phyloP scores from a whole-genome alignment of 2,329 filamentous ascomycete species.

The Penicillium oxalicum region DNA sequence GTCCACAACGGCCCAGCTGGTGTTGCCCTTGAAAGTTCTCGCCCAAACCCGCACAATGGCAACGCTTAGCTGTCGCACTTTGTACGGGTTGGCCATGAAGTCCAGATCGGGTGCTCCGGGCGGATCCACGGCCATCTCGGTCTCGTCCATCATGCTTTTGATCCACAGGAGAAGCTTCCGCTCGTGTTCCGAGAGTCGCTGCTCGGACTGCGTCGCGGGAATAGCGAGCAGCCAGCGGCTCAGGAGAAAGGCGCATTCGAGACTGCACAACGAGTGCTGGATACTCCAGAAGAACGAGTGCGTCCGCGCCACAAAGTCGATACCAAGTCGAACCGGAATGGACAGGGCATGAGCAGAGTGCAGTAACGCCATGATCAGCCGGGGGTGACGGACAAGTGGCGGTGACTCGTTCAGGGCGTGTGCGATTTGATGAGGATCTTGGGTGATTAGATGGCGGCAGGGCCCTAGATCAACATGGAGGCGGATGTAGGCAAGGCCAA shows the following conservation, averaged over 20 bases:
- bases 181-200: constrained; percentile 43
- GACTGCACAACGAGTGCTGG: constrained; percentile 49
- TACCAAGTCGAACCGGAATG: constrained; percentile 49
- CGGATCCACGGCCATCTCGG: constrained; percentile 41
- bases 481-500: constrained; percentile 45
- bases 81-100: constrained; percentile 39
- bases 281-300: constrained; percentile 53
- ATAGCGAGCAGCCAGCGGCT: constrained; percentile 44
- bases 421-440: constrained; percentile 44
- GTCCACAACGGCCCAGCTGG: constrained; percentile 45
- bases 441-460: constrained; percentile 42
- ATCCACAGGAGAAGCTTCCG: constrained; percentile 44
- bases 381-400: constrained; percentile 39
- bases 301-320: constrained; percentile 48
- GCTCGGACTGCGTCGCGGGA: constrained; percentile 38
- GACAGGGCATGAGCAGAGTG: constrained; percentile 52
- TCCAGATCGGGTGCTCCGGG: constrained; percentile 36
- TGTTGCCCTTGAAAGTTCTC: constrained; percentile 44
- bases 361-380: constrained; percentile 46
- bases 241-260: constrained; percentile 49
- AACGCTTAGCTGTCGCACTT: constrained; percentile 43
- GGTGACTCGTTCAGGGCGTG: constrained; percentile 41
- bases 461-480: constrained; percentile 45
- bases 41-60: constrained; percentile 46
- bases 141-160: constrained; percentile 47